Evolutionary conservation across 148 eudicot genomes (phyloP).

Genomic region (Camellia granthamiana): DNA sequence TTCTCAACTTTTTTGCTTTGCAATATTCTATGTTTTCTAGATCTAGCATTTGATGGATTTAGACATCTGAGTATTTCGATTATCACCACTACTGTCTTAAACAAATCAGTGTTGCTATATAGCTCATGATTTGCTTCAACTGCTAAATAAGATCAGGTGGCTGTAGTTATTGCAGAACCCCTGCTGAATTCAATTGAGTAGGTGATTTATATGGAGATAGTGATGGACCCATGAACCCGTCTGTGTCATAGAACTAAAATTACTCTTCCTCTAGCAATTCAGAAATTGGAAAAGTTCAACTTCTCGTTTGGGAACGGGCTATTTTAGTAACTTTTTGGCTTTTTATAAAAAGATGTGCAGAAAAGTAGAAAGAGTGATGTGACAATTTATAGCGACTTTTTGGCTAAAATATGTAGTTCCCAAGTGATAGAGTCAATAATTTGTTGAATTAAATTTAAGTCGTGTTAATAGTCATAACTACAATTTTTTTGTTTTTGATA

Average conservation of each 20-base stretch:
- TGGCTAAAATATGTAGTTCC: too few species aligned
- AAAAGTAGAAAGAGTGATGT: too few species aligned
- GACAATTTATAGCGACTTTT: too few species aligned
- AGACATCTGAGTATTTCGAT: not conserved
- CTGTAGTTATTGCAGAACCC: not conserved
- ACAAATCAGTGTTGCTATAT: not conserved
- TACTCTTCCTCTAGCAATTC: not conserved
- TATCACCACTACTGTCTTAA: not conserved
- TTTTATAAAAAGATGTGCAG: too few species aligned
- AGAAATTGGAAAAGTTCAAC: not conserved
- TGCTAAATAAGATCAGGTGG: not conserved
- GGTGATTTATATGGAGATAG: not conserved
- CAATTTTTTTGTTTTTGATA: not conserved
- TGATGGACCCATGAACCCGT: not conserved
- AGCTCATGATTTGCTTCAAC: slow-evolving; percentile 4
- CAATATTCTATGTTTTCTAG: not conserved
- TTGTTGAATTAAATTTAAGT: not conserved
- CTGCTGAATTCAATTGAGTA: not conserved
- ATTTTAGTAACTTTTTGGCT: too few species aligned
- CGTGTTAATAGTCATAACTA: too few species aligned
- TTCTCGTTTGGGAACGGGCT: too few species aligned
- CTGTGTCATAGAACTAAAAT: not conserved
- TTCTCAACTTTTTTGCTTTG: not conserved
- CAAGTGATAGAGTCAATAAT: not conserved
- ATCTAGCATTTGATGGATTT: not conserved